Conservation (phyloP, 441 rosid genomes). For the Cnidoscolus chayamansa region DNA sequence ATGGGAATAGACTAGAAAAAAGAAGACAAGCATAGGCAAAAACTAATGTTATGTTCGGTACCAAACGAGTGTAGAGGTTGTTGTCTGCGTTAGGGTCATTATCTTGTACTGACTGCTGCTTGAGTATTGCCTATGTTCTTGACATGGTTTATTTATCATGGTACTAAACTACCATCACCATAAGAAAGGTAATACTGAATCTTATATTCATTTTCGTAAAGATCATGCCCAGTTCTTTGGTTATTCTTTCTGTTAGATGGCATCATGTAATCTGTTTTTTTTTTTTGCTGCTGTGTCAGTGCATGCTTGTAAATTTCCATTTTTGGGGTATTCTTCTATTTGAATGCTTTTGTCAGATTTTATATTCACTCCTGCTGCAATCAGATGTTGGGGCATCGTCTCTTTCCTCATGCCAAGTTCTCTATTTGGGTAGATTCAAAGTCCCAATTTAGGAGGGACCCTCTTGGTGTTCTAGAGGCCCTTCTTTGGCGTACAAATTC, state of each 20-base stretch:
- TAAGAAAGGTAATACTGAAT: neutral
- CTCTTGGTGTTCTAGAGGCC: constrained; percentile 84
- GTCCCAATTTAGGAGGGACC: constrained; percentile 97
- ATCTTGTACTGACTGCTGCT: neutral
- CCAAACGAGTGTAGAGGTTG: too few species aligned
- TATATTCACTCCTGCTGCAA: constrained; percentile 19
- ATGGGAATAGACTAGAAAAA: neutral
- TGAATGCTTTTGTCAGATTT: constrained; percentile 13
- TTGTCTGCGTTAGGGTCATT: neutral
- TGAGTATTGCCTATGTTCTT: neutral
- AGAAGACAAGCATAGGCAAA: neutral
- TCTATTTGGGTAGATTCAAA: constrained; percentile 98
- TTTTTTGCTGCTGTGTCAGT: neutral
- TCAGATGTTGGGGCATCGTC: constrained; percentile 94
- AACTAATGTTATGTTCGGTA: too few species aligned
- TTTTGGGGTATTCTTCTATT: neutral
- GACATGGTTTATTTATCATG: too few species aligned
- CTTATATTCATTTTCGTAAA: neutral
- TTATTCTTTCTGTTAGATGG: neutral
- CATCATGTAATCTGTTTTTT: constrained; percentile 7
- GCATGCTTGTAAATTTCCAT: neutral
- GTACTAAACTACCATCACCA: neutral
- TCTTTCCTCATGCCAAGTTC: constrained; percentile 74
- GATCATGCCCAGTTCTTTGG: neutral
- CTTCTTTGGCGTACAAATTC: constrained; percentile 91